Base-by-base conservation (phyloP, 176 grass and related monocot genomes). In the Sorghum bicolor region DNA sequence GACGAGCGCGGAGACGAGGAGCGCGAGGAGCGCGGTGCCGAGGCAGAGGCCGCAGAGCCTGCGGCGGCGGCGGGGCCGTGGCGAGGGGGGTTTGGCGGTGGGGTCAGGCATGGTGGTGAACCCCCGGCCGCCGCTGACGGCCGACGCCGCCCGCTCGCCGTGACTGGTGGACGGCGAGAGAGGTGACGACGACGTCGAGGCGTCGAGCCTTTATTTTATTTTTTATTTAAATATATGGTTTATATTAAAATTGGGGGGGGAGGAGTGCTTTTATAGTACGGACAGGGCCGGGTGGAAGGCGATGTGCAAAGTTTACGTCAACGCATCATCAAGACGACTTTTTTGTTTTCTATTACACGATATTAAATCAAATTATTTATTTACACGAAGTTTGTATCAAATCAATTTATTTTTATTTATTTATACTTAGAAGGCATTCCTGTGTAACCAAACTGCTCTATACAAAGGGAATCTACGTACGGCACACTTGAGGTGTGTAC, bases 11-110 rank as follows among this genome's bases (percentile, higher is more conserved):
- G 83, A 82, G 52, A 86, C 43, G 83, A 82, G 5, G 83, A 90
- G 75, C 58, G 66, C 73, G 67, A 86, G 73, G 73, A 90, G 67
- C 24, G 83, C 83, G 55, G 83, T 82, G 83, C 66, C 79, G 37
- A 90, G 74, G 79, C 88, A 90, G 79, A 86, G 28, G 79, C 74
- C 79, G 83, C 83, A 86, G 36, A 86, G 79, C 66, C 74, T 80
- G 44, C 84, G 66, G 36, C 79, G 79, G 79, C 57, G 73, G 72
- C 75, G 61, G 5, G 78, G 57, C 22, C 78, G 84, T 2, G 84
- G 73, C 11, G 79, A 86, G 67, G 36, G 58, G 83, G 79, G 73
- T 61, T 78, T 90, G 22, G 83, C 74, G 16, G 79, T 73, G 73
- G 79, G 88, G 8, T 90, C 88, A 10, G 15, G 72, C 88, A 90